phyloP scores from a whole-genome alignment of 257 asterid genomes.

The Solanum pimpinellifolium region DNA sequence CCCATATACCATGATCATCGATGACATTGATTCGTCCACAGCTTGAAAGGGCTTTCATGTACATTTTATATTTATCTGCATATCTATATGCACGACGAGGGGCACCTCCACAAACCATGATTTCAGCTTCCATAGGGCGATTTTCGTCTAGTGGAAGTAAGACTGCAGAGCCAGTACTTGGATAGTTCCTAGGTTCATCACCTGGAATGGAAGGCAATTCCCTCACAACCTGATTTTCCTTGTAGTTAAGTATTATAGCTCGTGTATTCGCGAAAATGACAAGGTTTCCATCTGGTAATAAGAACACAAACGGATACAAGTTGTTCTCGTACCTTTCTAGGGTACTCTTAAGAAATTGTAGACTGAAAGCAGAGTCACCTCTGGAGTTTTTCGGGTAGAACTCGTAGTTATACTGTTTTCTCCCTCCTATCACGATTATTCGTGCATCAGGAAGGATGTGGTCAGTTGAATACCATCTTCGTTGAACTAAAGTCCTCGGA shows the following conservation, averaged over 20 bases:
- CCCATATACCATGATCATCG: constrained; percentile 25
- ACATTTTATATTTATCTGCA: neutral
- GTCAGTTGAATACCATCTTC: constrained; percentile 65
- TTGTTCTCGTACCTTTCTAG: constrained; percentile 47
- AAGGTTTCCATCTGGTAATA: constrained; percentile 55
- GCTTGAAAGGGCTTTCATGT: constrained; percentile 23
- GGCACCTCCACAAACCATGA: constrained; percentile 71
- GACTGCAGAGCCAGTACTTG: constrained; percentile 61
- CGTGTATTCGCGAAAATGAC: constrained; percentile 49
- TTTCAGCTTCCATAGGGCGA: constrained; percentile 9
- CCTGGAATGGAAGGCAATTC: constrained; percentile 39
- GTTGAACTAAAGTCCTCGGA: constrained; percentile 1
- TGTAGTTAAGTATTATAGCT: constrained; percentile 38
- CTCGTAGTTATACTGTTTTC: constrained; percentile 54
- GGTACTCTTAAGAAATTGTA: constrained; percentile 43
- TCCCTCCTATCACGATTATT: constrained; percentile 49
- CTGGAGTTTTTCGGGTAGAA: constrained; percentile 18
- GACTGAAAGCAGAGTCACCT: neutral
- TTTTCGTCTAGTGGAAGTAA: constrained; percentile 52
- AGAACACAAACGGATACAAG: constrained; percentile 55
- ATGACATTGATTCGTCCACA: constrained; percentile 44
- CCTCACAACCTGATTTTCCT: constrained; percentile 12
- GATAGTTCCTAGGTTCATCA: constrained; percentile 50
- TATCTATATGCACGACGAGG: constrained; percentile 13
- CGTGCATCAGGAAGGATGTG: constrained; percentile 58